phyloP scores from a whole-genome alignment of 2,329 filamentous ascomycete genomes.

The Sporothrix globosa region DNA sequence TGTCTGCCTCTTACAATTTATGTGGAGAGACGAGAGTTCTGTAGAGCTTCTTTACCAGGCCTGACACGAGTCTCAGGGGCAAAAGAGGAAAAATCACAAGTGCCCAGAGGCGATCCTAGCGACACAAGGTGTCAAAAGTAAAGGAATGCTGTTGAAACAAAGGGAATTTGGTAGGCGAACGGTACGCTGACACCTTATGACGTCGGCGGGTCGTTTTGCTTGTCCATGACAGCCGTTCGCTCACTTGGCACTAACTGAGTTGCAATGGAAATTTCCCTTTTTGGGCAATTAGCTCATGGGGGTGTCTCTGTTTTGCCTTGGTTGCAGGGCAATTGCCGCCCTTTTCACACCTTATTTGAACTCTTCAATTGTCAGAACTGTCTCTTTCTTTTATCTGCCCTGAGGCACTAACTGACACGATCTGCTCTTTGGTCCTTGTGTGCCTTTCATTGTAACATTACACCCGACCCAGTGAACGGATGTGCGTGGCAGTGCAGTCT shows the following conservation, averaged over 20 bases:
- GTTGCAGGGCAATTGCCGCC: neutral
- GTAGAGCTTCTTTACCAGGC: neutral
- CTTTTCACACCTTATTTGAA: neutral
- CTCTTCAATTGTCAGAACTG: no score
- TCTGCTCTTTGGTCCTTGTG: neutral
- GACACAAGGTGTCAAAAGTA: neutral
- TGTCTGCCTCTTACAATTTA: neutral
- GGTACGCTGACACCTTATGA: conserved; percentile 13
- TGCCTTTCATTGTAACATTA: conserved; percentile 22
- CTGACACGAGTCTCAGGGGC: neutral
- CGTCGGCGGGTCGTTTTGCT: conserved; percentile 8
- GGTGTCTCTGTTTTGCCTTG: conserved; percentile 8
- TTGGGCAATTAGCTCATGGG: neutral
- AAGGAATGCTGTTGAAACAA: conserved; percentile 20
- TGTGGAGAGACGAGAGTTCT: neutral
- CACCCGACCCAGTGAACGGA: neutral
- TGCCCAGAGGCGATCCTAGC: no score
- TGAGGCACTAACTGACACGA: neutral
- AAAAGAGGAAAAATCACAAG: neutral
- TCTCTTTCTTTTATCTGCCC: neutral
- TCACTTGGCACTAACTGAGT: neutral
- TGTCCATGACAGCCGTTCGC: neutral
- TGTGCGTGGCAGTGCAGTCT: conserved; percentile 13
- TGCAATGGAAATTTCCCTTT: neutral
- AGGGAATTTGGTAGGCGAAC: neutral